Percentiles rank a stretch among this genome's conserved stretches.
phyloP scores from a whole-genome alignment of 768 basidiomycete species.

The Heimioporus sp. region DNA sequence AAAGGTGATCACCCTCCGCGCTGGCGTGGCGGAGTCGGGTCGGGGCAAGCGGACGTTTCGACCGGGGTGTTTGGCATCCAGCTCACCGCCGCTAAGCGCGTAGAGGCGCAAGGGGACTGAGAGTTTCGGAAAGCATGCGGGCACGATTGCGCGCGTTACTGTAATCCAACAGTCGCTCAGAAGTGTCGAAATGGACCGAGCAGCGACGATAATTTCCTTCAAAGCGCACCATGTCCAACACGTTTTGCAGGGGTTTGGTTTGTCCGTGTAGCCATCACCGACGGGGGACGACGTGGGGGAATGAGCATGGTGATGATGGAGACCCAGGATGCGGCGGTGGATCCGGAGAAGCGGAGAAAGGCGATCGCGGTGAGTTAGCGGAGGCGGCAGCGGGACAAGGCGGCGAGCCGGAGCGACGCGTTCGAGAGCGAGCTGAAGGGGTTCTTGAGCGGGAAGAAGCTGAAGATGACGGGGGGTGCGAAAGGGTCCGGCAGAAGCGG shows the following conservation, averaged over 20 bases:
- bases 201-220: too few relatives aligned
- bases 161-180: too few relatives aligned
- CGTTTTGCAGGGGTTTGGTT: too few relatives aligned
- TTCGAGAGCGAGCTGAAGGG: slow-evolving; percentile 81
- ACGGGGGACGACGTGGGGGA: slow-evolving; percentile 66
- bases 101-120: too few relatives aligned
- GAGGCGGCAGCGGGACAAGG: slow-evolving; percentile 73
- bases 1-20: slow-evolving; percentile 76
- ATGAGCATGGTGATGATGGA: slow-evolving; percentile 85
- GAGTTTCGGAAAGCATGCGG: too few relatives aligned
- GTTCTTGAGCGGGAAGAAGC: slow-evolving; percentile 84
- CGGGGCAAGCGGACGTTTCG: slow-evolving; percentile 50
- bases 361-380: slow-evolving; percentile 91
- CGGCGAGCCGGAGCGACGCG: slow-evolving; percentile 71
- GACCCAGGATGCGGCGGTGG: slow-evolving; percentile 78
- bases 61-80: too few relatives aligned
- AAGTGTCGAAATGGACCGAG: too few relatives aligned
- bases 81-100: too few relatives aligned
- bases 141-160: too few relatives aligned
- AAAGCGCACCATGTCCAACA: too few relatives aligned
- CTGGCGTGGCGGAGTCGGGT: slow-evolving; percentile 37
- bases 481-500: too few relatives aligned
- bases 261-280: too few relatives aligned
- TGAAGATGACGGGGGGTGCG: slow-evolving; percentile 94
- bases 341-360: slow-evolving; percentile 82